These are phyloP conservation scores for Trametes coccinea DNA, from an alignment of 768 basidiomycete species.

Conservation along the genomic window DNA sequence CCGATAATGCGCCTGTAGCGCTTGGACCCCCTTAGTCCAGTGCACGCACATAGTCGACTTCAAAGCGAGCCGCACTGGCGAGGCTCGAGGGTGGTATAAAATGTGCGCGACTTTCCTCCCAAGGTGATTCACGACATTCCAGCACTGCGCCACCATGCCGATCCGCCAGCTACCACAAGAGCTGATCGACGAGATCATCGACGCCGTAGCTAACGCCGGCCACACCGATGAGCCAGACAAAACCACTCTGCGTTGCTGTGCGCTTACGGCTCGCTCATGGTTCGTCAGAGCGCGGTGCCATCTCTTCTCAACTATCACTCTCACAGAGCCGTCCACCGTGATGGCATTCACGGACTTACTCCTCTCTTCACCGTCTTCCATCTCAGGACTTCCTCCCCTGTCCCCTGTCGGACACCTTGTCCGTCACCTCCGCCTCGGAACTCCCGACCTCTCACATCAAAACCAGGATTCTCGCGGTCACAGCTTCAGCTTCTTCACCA, in stretches of 20 bases:
- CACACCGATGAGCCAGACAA: background rate
- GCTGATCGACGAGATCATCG: slow-evolving; percentile 7
- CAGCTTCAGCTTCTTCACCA: slow-evolving; percentile 1
- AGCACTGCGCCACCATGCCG: background rate
- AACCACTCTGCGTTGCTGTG: background rate
- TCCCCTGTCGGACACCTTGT: background rate
- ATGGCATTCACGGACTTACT: background rate
- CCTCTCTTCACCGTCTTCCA: background rate
- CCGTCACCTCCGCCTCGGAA: background rate
- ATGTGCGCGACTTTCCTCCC: background rate
- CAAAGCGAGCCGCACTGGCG: background rate
- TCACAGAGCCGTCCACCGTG: slow-evolving; percentile 4
- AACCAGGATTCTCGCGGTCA: background rate
- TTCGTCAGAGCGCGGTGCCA: background rate
- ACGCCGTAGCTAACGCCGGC: background rate
- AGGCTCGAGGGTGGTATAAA: background rate
- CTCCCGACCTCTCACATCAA: background rate
- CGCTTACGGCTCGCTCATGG: background rate
- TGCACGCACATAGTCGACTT: background rate
- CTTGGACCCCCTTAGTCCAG: background rate
- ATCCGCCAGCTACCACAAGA: background rate
- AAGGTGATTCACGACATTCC: no score
- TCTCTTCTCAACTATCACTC: slow-evolving; percentile 2
- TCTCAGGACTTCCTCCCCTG: no score
- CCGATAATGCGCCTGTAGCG: background rate